Evolutionary conservation across 805 yeast species (phyloP), one percentile per base, ranked within the genome.

Genomic region (Ogataea methylovora): DNA sequence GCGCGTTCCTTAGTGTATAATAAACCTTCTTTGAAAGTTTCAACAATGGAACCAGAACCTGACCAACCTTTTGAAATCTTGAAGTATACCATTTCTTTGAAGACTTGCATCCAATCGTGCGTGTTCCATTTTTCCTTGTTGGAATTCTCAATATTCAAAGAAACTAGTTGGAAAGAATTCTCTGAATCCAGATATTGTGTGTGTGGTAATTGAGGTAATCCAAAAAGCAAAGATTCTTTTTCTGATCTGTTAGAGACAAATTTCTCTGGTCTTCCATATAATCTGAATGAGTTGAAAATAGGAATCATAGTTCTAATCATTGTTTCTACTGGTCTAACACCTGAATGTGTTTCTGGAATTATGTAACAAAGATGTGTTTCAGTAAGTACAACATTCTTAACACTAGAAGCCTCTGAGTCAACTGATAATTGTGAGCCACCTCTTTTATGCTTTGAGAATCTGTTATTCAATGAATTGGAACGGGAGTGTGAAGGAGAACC

Each of bases 251-350:
- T 70, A 15, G 84, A 72, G 36, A 67, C 63, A 42, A 83, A 66
- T 43, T 67, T 75, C 28, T 65, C 61, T 1, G 94, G 92, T 44
- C 92, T 66, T 8, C 94, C 94, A 48, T 83, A 83, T 30, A 83
- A 54, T 48, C 69, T 71, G 58, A 81, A 83, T 4, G 80, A 65
- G 51, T 83, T 84, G 62, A 79, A 70, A 14, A 81, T 63, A 30
- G 86, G 90, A 22, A 83, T 66, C 40, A 79, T 61, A 47, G 76
- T 67, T 39, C 94, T 61, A 29, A 83, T 71, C 75, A 81, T 76
- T 12, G 83, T 83, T 50, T 83, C 92, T 32, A 75, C 69, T 13
- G 79, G 77, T 30, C 72, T 67, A 20, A 83, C 90, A 27, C 84
- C 83, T 4, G 79, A 77, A 54, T 83, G 94, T 18, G 72, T 51